Percentiles rank a stretch among this genome's conserved stretches.
These are phyloP conservation scores for Lepiota brunneoincarnata DNA, from an alignment of 768 basidiomycete species.

Conservation along the genomic window DNA sequence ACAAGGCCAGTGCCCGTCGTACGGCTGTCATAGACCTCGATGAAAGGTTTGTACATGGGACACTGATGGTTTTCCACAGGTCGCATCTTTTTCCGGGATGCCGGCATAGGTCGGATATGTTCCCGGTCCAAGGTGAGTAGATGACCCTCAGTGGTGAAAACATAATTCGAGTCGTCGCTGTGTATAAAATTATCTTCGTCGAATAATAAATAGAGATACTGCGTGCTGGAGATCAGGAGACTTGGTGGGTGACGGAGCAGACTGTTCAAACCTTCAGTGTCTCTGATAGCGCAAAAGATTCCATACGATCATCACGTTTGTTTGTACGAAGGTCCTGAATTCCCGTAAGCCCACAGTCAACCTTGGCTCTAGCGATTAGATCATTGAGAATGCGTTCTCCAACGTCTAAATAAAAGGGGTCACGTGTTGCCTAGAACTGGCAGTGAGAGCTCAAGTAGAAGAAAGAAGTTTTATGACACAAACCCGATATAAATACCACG, in stretches of 20 bases:
- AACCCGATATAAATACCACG: slow-evolving; percentile 92
- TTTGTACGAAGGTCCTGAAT: slow-evolving; percentile 78
- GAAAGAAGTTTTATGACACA: slow-evolving; percentile 20
- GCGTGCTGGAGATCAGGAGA: neutral
- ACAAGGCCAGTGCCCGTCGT: slow-evolving; percentile 45
- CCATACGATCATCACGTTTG: slow-evolving; percentile 90
- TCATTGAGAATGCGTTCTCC: slow-evolving; percentile 84
- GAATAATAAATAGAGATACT: slow-evolving; percentile 94
- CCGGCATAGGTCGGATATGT: slow-evolving; percentile 55
- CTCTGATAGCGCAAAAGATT: slow-evolving; percentile 92
- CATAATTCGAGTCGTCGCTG: slow-evolving; percentile 77
- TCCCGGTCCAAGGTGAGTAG: slow-evolving; percentile 63
- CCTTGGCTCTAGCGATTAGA: slow-evolving; percentile 68
- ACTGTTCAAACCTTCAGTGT: slow-evolving; percentile 70
- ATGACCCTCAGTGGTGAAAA: slow-evolving; percentile 97
- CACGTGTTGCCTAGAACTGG: slow-evolving; percentile 74
- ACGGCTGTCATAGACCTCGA: slow-evolving; percentile 27
- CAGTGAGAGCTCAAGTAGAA: slow-evolving; percentile 11
- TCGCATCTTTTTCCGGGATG: slow-evolving; percentile 57
- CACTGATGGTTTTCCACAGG: slow-evolving; percentile 71
- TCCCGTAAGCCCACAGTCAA: slow-evolving; percentile 83
- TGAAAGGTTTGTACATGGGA: slow-evolving; percentile 58
- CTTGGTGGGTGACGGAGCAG: neutral
- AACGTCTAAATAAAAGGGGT: slow-evolving; percentile 90
- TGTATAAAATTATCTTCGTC: slow-evolving; percentile 80